These are phyloP conservation scores for Rutstroemia sp. DNA, from an alignment of 2,329 filamentous ascomycete species.

Conservation along the genomic window DNA sequence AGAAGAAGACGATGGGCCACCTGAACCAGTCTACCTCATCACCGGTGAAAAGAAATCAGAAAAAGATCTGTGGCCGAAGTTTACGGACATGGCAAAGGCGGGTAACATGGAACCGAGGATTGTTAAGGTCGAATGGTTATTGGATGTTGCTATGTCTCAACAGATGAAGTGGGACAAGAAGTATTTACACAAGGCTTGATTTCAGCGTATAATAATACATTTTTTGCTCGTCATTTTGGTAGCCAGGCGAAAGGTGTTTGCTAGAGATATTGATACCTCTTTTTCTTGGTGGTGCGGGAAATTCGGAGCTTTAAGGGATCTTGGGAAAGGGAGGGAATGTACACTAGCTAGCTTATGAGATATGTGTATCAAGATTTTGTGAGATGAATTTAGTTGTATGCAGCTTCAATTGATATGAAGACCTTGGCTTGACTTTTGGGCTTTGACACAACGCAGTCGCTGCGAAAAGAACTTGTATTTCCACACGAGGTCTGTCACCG, in stretches of 20 bases:
- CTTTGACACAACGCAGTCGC: no score
- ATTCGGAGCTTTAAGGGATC: neutral
- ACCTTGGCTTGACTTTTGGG: neutral
- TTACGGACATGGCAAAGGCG: constrained; percentile 69
- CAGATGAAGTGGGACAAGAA: constrained; percentile 59
- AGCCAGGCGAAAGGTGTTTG: no score
- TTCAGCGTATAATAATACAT: neutral
- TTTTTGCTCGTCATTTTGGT: neutral
- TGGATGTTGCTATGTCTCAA: constrained; percentile 86
- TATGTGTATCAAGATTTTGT: neutral
- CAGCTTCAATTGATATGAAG: neutral
- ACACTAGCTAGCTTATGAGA: neutral
- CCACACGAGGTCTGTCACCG: no score
- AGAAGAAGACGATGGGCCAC: constrained; percentile 51
- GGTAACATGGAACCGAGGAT: constrained; percentile 75
- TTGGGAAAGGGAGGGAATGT: neutral
- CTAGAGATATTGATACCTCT: neutral
- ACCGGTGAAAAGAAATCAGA: constrained; percentile 62
- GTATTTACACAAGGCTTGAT: constrained; percentile 38
- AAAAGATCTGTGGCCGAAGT: constrained; percentile 68
- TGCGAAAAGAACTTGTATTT: no score
- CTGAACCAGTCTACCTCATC: constrained; percentile 76
- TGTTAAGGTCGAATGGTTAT: constrained; percentile 80
- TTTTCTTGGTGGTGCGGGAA: neutral
- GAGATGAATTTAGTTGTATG: neutral